Percentiles rank a stretch among this genome's conserved stretches.
These are phyloP conservation scores for Phytopythium vexans DNA, from an alignment of 352 stramenopile species.

Conservation along the genomic window DNA sequence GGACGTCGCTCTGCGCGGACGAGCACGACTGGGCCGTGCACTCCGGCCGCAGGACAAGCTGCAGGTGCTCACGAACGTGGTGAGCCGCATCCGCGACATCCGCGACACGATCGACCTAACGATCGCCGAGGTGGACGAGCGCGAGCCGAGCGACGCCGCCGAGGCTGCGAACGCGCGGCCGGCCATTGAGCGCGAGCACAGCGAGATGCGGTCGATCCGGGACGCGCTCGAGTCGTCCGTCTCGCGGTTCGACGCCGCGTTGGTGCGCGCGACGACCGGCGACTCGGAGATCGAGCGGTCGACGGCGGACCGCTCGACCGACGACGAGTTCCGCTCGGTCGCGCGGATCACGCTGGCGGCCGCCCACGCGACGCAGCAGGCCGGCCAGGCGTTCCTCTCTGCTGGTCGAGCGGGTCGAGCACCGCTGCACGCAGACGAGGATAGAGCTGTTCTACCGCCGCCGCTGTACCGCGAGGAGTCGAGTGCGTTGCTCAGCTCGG, in stretches of 20 bases:
- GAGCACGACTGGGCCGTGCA: constrained; percentile 32
- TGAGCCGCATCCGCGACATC: constrained; percentile 61
- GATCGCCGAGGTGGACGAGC: constrained; percentile 45
- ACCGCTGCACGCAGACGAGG: too few species aligned
- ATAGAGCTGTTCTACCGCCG: too few species aligned
- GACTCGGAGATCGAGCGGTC: neutral
- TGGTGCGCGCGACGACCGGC: constrained; percentile 37
- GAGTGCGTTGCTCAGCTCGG: neutral
- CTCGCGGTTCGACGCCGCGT: constrained; percentile 41
- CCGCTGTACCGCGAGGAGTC: constrained; percentile 5
- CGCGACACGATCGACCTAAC: constrained; percentile 68
- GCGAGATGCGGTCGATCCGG: constrained; percentile 50
- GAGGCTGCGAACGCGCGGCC: constrained; percentile 34
- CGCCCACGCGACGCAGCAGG: constrained; percentile 45
- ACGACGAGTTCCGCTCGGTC: constrained; percentile 53
- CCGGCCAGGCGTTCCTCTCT: constrained; percentile 56
- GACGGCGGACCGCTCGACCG: neutral
- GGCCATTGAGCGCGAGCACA: constrained; percentile 23
- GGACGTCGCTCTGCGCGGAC: constrained; percentile 55
- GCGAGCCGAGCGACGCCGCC: constrained; percentile 19
- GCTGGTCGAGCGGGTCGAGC: too few species aligned
- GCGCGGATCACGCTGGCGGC: constrained; percentile 66
- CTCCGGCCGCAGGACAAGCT: constrained; percentile 44
- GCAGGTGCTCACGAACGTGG: constrained; percentile 48
- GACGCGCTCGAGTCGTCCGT: constrained; percentile 50